Conservation (phyloP, 352 stramenopile genomes). For the Phytophthora aleatoria region DNA sequence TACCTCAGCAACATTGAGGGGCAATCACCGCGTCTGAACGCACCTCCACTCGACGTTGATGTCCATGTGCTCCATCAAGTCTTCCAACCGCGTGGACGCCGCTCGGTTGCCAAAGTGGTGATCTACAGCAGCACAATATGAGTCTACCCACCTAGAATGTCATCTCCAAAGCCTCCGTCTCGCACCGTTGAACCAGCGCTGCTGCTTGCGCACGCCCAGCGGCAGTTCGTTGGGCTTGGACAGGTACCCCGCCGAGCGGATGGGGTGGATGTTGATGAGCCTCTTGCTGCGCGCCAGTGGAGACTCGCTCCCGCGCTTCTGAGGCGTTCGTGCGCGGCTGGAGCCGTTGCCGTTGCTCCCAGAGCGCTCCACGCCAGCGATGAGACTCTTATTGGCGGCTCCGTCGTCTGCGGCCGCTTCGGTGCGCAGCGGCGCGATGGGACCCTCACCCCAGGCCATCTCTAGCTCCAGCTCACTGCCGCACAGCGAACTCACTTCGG, state of each 20-base stretch:
- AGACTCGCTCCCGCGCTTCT: slow-evolving; percentile 63
- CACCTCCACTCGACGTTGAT: slow-evolving; percentile 88
- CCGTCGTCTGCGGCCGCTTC: slow-evolving; percentile 19
- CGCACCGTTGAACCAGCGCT: slow-evolving; percentile 85
- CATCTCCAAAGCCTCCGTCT: background rate
- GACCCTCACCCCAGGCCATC: slow-evolving; percentile 79
- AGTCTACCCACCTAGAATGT: background rate
- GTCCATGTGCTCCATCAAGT: slow-evolving; percentile 89
- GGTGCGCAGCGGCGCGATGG: slow-evolving; percentile 68
- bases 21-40: background rate
- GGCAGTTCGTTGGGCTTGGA: slow-evolving; percentile 73
- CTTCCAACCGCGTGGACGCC: slow-evolving; percentile 71
- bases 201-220: slow-evolving; percentile 70
- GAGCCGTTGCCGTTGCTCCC: slow-evolving; percentile 74
- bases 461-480: slow-evolving; percentile 77
- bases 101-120: slow-evolving; percentile 84
- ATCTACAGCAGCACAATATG: slow-evolving; percentile 41
- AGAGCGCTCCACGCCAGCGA: slow-evolving; percentile 34
- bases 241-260: slow-evolving; percentile 68
- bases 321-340: slow-evolving; percentile 59
- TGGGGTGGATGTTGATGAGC: slow-evolving; percentile 82
- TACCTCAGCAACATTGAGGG: background rate
- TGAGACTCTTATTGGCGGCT: slow-evolving; percentile 21
- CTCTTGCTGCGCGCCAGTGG: slow-evolving; percentile 68
- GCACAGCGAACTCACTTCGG: slow-evolving; percentile 73